A percentile compares a stretch with the other conserved stretches of the same genome.
Evolutionary conservation across 805 yeast species (phyloP).

Genomic region (Cyberlindnera lachancei): DNA sequence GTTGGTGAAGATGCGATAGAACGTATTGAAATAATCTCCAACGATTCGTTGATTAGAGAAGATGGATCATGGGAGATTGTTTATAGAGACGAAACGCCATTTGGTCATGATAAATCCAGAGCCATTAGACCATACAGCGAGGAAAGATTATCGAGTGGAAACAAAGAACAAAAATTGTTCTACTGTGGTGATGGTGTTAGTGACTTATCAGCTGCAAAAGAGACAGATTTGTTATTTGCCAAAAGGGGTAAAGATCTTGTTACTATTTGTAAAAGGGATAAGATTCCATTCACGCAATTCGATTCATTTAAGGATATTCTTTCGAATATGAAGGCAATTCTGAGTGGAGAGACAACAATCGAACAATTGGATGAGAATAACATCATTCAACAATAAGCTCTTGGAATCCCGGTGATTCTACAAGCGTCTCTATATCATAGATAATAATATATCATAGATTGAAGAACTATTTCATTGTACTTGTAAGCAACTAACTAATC

Average conservation of each 20-base stretch:
- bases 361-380: constrained; percentile 29
- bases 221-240: constrained; percentile 89
- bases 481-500: too few species aligned
- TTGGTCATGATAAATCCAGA: constrained; percentile 92
- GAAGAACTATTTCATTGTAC: too few species aligned
- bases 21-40: constrained; percentile 74
- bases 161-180: constrained; percentile 57
- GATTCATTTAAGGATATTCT: constrained; percentile 70
- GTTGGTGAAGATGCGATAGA: constrained; percentile 71
- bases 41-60: constrained; percentile 52
- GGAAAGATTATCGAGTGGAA: constrained; percentile 15
- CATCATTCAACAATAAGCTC: too few species aligned
- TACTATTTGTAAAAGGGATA: constrained; percentile 71
- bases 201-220: constrained; percentile 91
- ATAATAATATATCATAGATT: too few species aligned
- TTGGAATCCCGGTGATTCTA: too few species aligned
- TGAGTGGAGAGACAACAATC: constrained; percentile 33
- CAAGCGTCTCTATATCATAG: too few species aligned
- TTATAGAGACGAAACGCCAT: constrained; percentile 76
- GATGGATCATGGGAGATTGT: constrained; percentile 75
- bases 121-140: constrained; percentile 50
- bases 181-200: constrained; percentile 98
- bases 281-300: constrained; percentile 81
- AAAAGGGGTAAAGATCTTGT: constrained; percentile 87
- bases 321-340: constrained; percentile 46